Percentiles rank a stretch among this genome's conserved stretches.
phyloP scores from a whole-genome alignment of 148 eudicot genomes.

The Arctostaphylos glauca region DNA sequence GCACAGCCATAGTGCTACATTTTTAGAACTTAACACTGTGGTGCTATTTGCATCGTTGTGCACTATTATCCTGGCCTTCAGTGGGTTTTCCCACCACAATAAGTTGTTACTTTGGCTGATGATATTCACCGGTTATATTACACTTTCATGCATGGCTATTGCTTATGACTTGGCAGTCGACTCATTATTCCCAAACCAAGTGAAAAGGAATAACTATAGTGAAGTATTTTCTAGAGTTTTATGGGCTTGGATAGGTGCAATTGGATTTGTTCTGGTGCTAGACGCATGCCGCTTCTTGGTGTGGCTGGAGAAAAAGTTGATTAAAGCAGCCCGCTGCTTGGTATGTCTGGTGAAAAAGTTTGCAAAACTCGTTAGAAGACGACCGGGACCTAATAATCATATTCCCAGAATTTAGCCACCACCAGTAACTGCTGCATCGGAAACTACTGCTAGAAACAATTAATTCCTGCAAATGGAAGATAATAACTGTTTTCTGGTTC shows the following conservation, averaged over 20 bases:
- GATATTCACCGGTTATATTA: neutral
- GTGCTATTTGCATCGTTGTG: neutral
- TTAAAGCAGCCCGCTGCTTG: neutral
- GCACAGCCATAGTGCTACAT: too few species aligned
- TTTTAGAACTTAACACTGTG: neutral
- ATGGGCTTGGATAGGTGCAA: neutral
- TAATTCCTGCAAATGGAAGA: too few species aligned
- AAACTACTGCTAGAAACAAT: too few species aligned
- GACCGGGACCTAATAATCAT: too few species aligned
- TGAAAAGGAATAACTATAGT: rapidly evolving
- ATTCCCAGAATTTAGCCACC: too few species aligned
- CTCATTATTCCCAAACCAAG: neutral
- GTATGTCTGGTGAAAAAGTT: neutral
- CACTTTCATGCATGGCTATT: neutral
- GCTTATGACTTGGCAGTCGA: neutral
- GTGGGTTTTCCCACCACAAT: neutral
- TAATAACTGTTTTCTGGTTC: too few species aligned
- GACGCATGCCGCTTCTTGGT: neutral
- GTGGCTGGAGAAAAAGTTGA: neutral
- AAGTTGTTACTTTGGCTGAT: neutral
- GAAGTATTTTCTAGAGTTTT: rapidly evolving
- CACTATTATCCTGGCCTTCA: neutral
- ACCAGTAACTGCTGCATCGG: too few species aligned
- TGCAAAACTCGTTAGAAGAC: neutral
- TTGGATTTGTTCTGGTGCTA: neutral